These are phyloP conservation scores for Colletotrichum somersetense DNA, from an alignment of 2,329 filamentous ascomycete genomes.

Conservation along the genomic window DNA sequence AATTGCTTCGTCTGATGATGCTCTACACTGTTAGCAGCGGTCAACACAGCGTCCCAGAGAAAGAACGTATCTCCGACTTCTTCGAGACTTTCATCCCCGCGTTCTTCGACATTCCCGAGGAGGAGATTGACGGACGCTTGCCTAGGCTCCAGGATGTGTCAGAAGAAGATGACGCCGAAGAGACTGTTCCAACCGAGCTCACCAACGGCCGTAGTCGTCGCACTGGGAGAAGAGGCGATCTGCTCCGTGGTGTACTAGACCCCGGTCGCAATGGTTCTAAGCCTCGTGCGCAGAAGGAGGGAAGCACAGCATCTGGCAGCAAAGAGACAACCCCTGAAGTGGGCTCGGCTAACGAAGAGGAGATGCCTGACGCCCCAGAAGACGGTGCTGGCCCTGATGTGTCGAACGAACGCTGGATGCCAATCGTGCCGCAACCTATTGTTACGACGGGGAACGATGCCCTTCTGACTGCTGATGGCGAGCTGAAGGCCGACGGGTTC, in stretches of 20 bases:
- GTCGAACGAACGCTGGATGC: constrained; percentile 75
- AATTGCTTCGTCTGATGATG: constrained; percentile 73
- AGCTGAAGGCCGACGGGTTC: constrained; percentile 81
- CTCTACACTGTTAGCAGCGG: constrained; percentile 76
- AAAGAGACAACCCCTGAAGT: constrained; percentile 91
- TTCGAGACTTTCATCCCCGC: constrained; percentile 80
- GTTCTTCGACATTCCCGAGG: constrained; percentile 82
- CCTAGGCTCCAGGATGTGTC: constrained; percentile 77
- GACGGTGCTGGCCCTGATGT: constrained; percentile 71
- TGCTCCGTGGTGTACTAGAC: constrained; percentile 89
- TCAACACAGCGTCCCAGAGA: constrained; percentile 78
- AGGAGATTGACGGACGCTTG: constrained; percentile 75
- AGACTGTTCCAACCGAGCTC: constrained; percentile 77
- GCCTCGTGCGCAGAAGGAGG: constrained; percentile 80
- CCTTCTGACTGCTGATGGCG: constrained; percentile 69
- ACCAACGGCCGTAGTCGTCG: constrained; percentile 77
- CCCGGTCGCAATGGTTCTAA: constrained; percentile 78
- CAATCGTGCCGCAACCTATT: constrained; percentile 68
- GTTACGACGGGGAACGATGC: constrained; percentile 67
- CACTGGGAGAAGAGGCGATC: constrained; percentile 81
- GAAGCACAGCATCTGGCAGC: constrained; percentile 81
- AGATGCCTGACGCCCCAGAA: constrained; percentile 73
- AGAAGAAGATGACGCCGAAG: constrained; percentile 83
- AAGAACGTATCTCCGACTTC: constrained; percentile 80
- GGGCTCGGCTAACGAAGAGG: constrained; percentile 82